Conservation (phyloP, 306 rosid genomes). For the Rubus parviflorus region DNA sequence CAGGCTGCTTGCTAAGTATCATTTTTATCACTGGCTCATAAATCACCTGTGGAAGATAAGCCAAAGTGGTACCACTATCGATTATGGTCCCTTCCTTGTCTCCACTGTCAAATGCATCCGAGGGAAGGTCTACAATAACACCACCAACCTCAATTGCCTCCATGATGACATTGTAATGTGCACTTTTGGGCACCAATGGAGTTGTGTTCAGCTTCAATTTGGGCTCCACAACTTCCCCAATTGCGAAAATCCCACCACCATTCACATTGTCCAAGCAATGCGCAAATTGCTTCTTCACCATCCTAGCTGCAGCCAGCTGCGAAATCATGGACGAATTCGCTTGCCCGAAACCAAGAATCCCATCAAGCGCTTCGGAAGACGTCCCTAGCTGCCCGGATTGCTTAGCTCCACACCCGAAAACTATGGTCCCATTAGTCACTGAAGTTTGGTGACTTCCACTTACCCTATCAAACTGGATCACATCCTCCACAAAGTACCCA, state of each 20-base stretch:
- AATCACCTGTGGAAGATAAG: slow-evolving; percentile 65
- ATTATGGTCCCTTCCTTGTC: slow-evolving; percentile 69
- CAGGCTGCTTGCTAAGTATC: slow-evolving; percentile 46
- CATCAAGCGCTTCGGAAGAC: slow-evolving; percentile 72
- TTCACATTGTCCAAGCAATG: slow-evolving; percentile 75
- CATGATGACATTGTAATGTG: slow-evolving; percentile 87
- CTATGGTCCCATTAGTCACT: slow-evolving; percentile 43
- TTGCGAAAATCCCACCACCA: slow-evolving; percentile 91
- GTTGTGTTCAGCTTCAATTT: slow-evolving; percentile 46
- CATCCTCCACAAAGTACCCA: slow-evolving; percentile 77
- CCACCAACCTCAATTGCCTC: slow-evolving; percentile 72
- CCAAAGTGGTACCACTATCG: slow-evolving; percentile 96
- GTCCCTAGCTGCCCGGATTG: slow-evolving; percentile 68
- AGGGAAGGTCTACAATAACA: slow-evolving; percentile 52
- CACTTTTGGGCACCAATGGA: slow-evolving; percentile 52
- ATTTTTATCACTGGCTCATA: slow-evolving; percentile 44
- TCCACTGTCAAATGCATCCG: slow-evolving; percentile 54
- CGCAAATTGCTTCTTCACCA: slow-evolving; percentile 74
- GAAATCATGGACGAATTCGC: slow-evolving; percentile 86
- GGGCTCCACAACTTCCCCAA: slow-evolving; percentile 86
- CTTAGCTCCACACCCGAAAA: slow-evolving; percentile 85
- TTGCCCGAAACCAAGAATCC: slow-evolving; percentile 96
- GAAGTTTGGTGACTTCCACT: slow-evolving; percentile 41
- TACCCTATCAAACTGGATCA: slow-evolving; percentile 46
- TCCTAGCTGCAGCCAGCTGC: slow-evolving; percentile 83